Percentiles rank a stretch among this genome's conserved stretches.
These are phyloP conservation scores for Stereum hirsutum DNA, from an alignment of 1,284 basidiomycete species.

Conservation along the genomic window DNA sequence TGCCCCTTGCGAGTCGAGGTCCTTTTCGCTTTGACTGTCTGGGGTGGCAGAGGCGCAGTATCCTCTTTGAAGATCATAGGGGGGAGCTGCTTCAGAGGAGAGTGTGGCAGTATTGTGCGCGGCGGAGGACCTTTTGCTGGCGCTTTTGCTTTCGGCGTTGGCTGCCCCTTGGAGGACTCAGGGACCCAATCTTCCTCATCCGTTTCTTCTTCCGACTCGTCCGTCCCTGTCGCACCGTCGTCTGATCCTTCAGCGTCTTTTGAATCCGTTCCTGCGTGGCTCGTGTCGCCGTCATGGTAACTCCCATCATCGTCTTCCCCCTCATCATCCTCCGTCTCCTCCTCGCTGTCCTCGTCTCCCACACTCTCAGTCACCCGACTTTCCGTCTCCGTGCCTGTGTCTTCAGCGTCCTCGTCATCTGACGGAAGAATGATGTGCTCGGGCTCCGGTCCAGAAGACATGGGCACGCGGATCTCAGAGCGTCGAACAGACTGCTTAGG, in stretches of 20 bases:
- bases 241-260: slow-evolving; percentile 8
- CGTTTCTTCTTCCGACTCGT: slow-evolving; percentile 20
- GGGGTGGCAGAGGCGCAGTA: slow-evolving; percentile 7
- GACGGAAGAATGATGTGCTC: slow-evolving; percentile 3
- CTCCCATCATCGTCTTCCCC: slow-evolving; percentile 10
- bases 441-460: slow-evolving; percentile 2
- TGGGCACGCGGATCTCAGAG: slow-evolving; percentile 3
- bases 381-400: slow-evolving; percentile 6
- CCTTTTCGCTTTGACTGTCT: slow-evolving; percentile 2
- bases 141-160: neutral
- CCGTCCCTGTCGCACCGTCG: slow-evolving; percentile 17
- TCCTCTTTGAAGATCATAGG: slow-evolving; percentile 15
- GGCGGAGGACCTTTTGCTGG: neutral
- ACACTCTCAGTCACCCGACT: slow-evolving; percentile 1
- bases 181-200: slow-evolving; percentile 15
- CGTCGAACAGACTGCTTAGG: slow-evolving; percentile 3
- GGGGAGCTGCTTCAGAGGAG: neutral
- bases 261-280: no score
- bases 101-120: neutral
- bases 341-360: slow-evolving; percentile 8
- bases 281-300: slow-evolving; percentile 1
- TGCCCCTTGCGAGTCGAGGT: neutral
- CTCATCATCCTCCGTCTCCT: neutral
- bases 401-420: slow-evolving; percentile 2
- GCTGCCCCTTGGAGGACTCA: slow-evolving; percentile 1